Evolutionary conservation across 371 early-diverging fungal species (phyloP), one percentile per base, ranked within the genome.

Genomic region (Mortierella sp.): DNA sequence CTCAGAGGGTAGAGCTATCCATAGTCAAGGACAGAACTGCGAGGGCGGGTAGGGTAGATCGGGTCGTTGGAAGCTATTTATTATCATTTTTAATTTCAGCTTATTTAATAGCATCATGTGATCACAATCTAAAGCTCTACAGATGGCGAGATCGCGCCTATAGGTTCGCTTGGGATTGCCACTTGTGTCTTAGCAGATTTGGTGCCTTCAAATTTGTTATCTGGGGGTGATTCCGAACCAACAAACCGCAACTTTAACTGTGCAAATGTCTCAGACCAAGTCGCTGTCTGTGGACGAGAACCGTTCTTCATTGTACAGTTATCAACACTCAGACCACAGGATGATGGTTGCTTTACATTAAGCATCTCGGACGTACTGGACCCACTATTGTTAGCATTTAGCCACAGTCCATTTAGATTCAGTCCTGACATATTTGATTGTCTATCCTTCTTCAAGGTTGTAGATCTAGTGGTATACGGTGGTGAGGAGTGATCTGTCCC

Each of bases 181-280:
- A 60, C 45, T 29, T 31, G 42, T 22, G 51, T 51, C 34, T 31
- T 22, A 32, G 47, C 13, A 23, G 1, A 9, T 28, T 10, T 17
- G 4, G 4, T 29, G 1, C 62, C 62, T 31, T 40, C 51, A 32
- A 2, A 10, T n/a, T 10, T 28, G 28, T 31, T 53, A 34, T 22
- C 51, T 17, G 22, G 32, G 37, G 58, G 26, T 6, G 49, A 34
- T 8, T 61, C 65, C 1, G 54, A 49, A 28, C 76, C 72, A 6
- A 61, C 65, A 23, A 76, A 47, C 49, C 61, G 45, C 15, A 72
- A 65, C 57, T 64, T 71, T 37, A 76, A 64, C 19, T 43, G 40
- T 47, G 61, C 68, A 59, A 76, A 76, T 34, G 77, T 53, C 61
- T 76, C 77, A 0, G 72, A 59, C 77, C 77, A 76, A 3, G 72